Conservation (phyloP, 257 asterid genomes). For the Gentiana straminea region DNA sequence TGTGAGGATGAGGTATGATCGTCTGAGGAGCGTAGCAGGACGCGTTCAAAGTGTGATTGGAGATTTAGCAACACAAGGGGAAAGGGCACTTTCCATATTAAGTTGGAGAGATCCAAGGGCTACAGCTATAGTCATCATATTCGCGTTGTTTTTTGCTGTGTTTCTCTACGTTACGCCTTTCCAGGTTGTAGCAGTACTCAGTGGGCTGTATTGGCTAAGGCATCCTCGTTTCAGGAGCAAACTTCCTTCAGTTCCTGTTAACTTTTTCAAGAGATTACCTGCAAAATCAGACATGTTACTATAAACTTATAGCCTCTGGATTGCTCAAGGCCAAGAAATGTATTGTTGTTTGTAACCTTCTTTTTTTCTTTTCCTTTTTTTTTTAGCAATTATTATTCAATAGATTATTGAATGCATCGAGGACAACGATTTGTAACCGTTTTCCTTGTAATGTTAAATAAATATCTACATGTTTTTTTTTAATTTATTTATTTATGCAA, state of each 20-base stretch:
- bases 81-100: conserved; percentile 58
- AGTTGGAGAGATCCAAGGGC: conserved; percentile 99
- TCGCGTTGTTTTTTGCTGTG: conserved; percentile 60
- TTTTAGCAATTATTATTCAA: conserved; percentile 5
- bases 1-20: conserved; percentile 58
- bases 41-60: conserved; percentile 73
- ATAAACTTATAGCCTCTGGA: conserved; percentile 15
- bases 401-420: conserved; percentile 15
- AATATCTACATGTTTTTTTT: neutral
- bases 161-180: conserved; percentile 68
- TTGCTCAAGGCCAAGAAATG: neutral
- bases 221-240: conserved; percentile 70
- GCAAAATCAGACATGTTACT: conserved; percentile 74
- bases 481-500: too few relatives aligned
- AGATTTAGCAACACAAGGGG: conserved; percentile 84
- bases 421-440: conserved; percentile 12
- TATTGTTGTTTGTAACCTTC: neutral
- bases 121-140: conserved; percentile 49
- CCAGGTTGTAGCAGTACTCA: conserved; percentile 54
- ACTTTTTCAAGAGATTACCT: conserved; percentile 93
- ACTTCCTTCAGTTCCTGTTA: conserved; percentile 71
- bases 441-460: conserved; percentile 7
- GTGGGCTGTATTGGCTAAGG: conserved; percentile 61
- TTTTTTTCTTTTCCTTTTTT: conserved; percentile 10
- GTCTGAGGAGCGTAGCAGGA: conserved; percentile 62